A percentile compares a stretch with the other conserved stretches of the same genome.
Evolutionary conservation across 2,329 filamentous ascomycete genomes (phyloP).

Genomic region (Periconia sp.): DNA sequence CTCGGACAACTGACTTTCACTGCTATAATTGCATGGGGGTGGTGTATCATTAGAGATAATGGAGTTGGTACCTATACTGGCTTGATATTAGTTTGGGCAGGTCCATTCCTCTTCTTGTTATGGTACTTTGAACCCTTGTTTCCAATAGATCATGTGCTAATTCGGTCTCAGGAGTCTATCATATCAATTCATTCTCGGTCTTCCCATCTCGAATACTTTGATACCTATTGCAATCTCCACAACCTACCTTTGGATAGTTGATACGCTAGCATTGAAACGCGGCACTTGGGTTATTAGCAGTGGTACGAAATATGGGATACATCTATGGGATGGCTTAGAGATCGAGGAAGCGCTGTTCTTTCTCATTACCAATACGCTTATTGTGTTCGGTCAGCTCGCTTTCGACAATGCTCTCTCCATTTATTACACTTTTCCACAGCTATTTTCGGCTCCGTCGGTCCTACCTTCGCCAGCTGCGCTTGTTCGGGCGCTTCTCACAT

Average conservation of each 20-base stretch:
- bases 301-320: constrained; percentile 69
- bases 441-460: constrained; percentile 59
- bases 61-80: constrained; percentile 69
- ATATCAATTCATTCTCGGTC: constrained; percentile 66
- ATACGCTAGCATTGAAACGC: constrained; percentile 69
- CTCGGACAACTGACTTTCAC: constrained; percentile 59
- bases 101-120: constrained; percentile 68
- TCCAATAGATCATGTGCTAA: constrained; percentile 6
- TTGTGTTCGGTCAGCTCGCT: constrained; percentile 71
- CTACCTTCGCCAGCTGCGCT: constrained; percentile 59
- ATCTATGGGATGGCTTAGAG: constrained; percentile 70
- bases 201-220: constrained; percentile 64
- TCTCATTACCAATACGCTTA: constrained; percentile 70
- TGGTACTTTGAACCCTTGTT: constrained; percentile 52
- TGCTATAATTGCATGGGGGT: constrained; percentile 53
- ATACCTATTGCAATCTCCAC: constrained; percentile 69
- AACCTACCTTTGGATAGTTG: constrained; percentile 73
- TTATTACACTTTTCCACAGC: constrained; percentile 65
- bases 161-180: constrained; percentile 58
- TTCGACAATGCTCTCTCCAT: constrained; percentile 74
- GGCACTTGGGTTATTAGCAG: constrained; percentile 75
- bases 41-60: constrained; percentile 52
- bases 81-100: constrained; percentile 72
- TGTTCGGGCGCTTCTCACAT: constrained; percentile 58
- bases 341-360: constrained; percentile 80